Evolutionary conservation across 805 yeast species (phyloP).

Genomic region (Metschnikowia kunwiensis): DNA sequence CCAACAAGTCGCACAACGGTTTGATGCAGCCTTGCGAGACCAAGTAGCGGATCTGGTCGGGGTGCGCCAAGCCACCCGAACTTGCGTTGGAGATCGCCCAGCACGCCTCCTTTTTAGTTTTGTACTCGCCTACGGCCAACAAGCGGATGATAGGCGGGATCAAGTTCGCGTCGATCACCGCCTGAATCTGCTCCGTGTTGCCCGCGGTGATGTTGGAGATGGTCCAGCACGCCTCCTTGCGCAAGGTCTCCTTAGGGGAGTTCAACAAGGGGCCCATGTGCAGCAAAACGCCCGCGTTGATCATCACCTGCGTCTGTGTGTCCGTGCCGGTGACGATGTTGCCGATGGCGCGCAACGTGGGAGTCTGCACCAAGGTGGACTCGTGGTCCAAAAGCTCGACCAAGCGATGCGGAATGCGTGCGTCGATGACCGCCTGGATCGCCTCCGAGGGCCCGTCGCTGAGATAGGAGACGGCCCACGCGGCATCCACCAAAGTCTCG

Average conservation of each 20-base stretch:
- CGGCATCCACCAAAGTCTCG: conserved; percentile 93
- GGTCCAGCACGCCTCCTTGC: conserved; percentile 99
- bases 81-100: conserved; percentile 99
- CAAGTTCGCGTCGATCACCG: conserved; percentile 91
- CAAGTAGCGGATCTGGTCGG: conserved; percentile 89
- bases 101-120: conserved; percentile 97
- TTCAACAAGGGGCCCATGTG: conserved; percentile 77
- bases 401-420: conserved; percentile 88
- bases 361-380: conserved; percentile 87
- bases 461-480: conserved; percentile 96
- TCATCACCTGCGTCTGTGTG: conserved; percentile 89
- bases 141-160: conserved; percentile 88
- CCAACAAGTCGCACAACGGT: conserved; percentile 90
- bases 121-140: conserved; percentile 79
- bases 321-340: conserved; percentile 98
- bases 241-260: conserved; percentile 85
- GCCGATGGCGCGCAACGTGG: conserved; percentile 96
- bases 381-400: conserved; percentile 87
- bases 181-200: conserved; percentile 90
- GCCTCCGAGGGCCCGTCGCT: conserved; percentile 92
- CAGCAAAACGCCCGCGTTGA: conserved; percentile 86
- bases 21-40: conserved; percentile 95
- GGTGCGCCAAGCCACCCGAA: conserved; percentile 87
- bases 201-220: conserved; percentile 98
- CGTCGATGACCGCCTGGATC: conserved; percentile 95